Percentiles rank a stretch among this genome's conserved stretches.
These are phyloP conservation scores for Pleurotus sapidus DNA, from an alignment of 768 basidiomycete species.

Conservation along the genomic window DNA sequence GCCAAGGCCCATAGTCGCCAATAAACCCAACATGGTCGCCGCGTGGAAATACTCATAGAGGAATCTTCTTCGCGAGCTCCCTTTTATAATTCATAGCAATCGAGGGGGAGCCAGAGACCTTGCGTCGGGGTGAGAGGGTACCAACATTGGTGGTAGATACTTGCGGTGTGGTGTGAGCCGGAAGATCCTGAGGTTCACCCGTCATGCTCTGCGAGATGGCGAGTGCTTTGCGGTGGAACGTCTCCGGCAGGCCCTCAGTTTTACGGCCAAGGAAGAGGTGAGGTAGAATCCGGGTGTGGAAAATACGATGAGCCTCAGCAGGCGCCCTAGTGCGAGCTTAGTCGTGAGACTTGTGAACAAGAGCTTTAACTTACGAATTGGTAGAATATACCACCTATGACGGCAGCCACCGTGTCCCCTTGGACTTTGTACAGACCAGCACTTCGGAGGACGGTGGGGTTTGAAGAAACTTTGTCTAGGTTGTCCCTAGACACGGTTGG, in stretches of 20 bases:
- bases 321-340: slow-evolving; percentile 35
- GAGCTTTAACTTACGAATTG: slow-evolving; percentile 66
- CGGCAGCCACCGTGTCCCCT: slow-evolving; percentile 73
- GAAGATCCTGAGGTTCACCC: background rate
- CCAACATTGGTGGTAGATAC: too few species aligned
- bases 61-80: too few species aligned
- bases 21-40: too few species aligned
- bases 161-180: too few species aligned
- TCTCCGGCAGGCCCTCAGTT: slow-evolving; percentile 38
- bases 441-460: slow-evolving; percentile 41
- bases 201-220: slow-evolving; percentile 41
- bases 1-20: too few species aligned
- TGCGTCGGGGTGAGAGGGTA: too few species aligned
- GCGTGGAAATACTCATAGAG: too few species aligned
- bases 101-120: too few species aligned
- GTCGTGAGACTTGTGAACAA: background rate
- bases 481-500: slow-evolving; percentile 46
- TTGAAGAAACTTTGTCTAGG: slow-evolving; percentile 27
- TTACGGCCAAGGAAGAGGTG: slow-evolving; percentile 28
- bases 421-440: slow-evolving; percentile 77
- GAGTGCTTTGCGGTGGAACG: slow-evolving; percentile 46
- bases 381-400: slow-evolving; percentile 74
- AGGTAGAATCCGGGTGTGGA: slow-evolving; percentile 49
- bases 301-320: slow-evolving; percentile 44
- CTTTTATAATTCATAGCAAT: too few species aligned